Conservation (phyloP, 192 early-diverging fungal genomes). For the Spinellus fusiger region DNA sequence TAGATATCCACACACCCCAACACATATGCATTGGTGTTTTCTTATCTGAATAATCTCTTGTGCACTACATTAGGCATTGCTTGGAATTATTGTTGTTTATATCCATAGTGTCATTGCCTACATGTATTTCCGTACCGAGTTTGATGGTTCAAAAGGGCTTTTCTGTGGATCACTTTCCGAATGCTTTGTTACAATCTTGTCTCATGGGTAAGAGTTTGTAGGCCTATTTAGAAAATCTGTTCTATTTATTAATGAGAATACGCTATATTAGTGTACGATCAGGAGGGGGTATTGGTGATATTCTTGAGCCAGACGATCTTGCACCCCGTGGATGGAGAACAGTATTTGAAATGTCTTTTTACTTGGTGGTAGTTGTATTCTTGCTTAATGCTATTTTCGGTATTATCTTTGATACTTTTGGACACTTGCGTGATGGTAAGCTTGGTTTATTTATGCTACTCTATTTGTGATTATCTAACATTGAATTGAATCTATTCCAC, state of each 20-base stretch:
- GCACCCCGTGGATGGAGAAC: constrained; percentile 15
- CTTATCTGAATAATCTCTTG: background rate
- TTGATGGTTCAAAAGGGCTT: constrained; percentile 17
- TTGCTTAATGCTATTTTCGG: constrained; percentile 22
- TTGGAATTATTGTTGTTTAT: constrained; percentile 20
- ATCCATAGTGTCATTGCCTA: constrained; percentile 20
- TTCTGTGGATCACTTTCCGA: constrained; percentile 13
- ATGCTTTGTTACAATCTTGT: constrained; percentile 16
- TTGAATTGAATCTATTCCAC: background rate
- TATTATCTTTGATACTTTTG: constrained; percentile 27
- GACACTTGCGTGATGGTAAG: constrained; percentile 26
- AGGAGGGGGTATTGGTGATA: constrained; percentile 20
- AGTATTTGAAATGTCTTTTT: constrained; percentile 24
- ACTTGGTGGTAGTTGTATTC: constrained; percentile 17
- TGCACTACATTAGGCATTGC: constrained; percentile 9
- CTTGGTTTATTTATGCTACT: background rate
- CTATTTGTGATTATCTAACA: background rate
- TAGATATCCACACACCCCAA: background rate
- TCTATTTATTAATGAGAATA: background rate
- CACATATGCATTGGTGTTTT: background rate
- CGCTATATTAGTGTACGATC: background rate
- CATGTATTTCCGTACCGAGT: constrained; percentile 15
- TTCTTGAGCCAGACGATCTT: constrained; percentile 5
- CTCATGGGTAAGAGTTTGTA: constrained; percentile 16
- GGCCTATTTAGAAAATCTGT: background rate